These are phyloP conservation scores for Trichopus zeylanicus DNA, from an alignment of 116 monocot species.

Conservation along the genomic window DNA sequence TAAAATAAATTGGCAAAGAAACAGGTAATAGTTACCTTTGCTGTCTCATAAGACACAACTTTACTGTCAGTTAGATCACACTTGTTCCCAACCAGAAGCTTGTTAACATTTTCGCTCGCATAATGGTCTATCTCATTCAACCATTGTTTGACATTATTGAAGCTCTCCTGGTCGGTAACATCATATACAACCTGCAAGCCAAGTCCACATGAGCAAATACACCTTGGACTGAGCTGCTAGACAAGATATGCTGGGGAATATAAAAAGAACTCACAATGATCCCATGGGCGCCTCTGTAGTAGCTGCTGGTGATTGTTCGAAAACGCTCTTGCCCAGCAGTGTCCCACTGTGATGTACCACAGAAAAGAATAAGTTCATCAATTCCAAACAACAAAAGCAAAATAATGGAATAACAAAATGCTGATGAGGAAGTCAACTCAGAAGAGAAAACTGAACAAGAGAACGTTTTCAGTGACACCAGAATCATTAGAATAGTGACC, in stretches of 20 bases:
- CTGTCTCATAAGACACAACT: constrained; percentile 35
- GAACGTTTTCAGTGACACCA: no score
- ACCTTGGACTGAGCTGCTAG: no score
- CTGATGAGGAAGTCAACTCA: no score
- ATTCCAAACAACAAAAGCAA: no score
- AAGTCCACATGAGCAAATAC: neutral
- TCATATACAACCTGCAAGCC: constrained; percentile 22
- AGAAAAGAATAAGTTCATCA: neutral
- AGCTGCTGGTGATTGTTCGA: constrained; percentile 28
- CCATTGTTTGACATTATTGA: constrained; percentile 31
- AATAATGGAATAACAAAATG: no score
- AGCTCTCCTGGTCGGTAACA: constrained; percentile 29
- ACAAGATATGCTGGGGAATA: no score
- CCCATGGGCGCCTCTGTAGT: constrained; percentile 28
- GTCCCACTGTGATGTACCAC: constrained; percentile 18
- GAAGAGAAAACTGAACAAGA: no score
- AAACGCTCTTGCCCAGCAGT: constrained; percentile 32
- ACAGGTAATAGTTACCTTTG: constrained; percentile 17
- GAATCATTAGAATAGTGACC: no score
- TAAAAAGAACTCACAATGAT: constrained; percentile 18
- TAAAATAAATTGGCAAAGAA: neutral
- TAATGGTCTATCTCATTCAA: constrained; percentile 27
- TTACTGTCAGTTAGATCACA: constrained; percentile 22
- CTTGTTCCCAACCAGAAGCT: constrained; percentile 30
- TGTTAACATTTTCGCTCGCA: constrained; percentile 23